Percentiles rank a stretch among this genome's conserved stretches.
Conservation (phyloP, 1,139 yeast species). For the Suhomyces wounanorum region DNA sequence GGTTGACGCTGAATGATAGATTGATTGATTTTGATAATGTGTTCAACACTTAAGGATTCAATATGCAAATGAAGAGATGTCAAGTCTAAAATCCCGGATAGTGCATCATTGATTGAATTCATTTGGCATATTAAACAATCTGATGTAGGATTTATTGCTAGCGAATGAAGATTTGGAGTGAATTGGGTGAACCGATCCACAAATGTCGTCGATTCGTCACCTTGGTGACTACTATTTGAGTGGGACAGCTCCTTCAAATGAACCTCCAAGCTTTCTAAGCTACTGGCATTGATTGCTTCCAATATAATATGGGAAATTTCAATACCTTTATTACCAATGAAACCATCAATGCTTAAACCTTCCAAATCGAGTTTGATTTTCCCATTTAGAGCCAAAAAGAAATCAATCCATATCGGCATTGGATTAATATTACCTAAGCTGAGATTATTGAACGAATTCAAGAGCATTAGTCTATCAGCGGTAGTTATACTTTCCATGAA, state of each 20-base stretch:
- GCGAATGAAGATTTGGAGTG: constrained; percentile 17
- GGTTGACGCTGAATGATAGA: constrained; percentile 15
- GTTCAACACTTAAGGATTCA: constrained; percentile 18
- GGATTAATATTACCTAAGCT: constrained; percentile 4
- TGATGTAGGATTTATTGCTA: constrained; percentile 20
- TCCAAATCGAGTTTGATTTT: constrained; percentile 10
- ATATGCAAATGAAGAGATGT: constrained; percentile 16
- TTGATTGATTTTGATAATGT: constrained; percentile 13
- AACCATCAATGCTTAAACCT: constrained; percentile 22
- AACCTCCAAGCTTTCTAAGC: constrained; percentile 17
- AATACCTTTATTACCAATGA: constrained; percentile 16
- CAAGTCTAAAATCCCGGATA: constrained; percentile 16
- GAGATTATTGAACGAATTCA: constrained; percentile 12
- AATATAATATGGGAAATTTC: constrained; percentile 11
- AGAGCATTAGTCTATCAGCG: constrained; percentile 8
- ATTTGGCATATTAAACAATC: constrained; percentile 24
- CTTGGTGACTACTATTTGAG: constrained; percentile 16
- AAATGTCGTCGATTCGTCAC: constrained; percentile 12
- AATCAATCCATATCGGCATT: constrained; percentile 19
- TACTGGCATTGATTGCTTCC: constrained; percentile 11
- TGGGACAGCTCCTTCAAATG: constrained; percentile 20
- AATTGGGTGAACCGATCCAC: constrained; percentile 15
- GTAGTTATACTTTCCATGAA: constrained; percentile 5
- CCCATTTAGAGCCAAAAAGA: constrained; percentile 16
- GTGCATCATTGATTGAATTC: constrained; percentile 11